Percentiles rank a stretch among this genome's conserved stretches.
Evolutionary conservation across 2,329 filamentous ascomycete genomes (phyloP).

Genomic region (Cladosporium oxysporum): DNA sequence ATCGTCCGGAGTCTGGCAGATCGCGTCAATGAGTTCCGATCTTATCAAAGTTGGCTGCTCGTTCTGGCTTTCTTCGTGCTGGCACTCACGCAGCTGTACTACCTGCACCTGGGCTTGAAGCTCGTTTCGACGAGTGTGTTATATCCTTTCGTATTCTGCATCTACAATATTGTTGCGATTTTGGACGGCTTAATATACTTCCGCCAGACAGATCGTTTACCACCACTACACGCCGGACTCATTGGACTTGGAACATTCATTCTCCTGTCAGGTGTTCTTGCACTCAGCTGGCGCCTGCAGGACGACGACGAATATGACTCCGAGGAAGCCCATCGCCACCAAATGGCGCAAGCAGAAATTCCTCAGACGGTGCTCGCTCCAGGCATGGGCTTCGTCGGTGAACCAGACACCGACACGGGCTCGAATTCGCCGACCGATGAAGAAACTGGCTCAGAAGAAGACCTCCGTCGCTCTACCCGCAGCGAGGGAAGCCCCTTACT

Average conservation of each 20-base stretch:
- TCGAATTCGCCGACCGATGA: conserved; percentile 29
- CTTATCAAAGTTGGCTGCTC: conserved; percentile 94
- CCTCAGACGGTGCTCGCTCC: conserved; percentile 73
- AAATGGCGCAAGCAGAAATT: conserved; percentile 38
- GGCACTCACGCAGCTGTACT: conserved; percentile 90
- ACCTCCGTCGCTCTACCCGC: conserved; percentile 20
- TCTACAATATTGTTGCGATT: conserved; percentile 99
- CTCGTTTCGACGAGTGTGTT: conserved; percentile 93
- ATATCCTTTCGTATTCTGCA: conserved; percentile 96
- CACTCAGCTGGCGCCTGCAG: conserved; percentile 89
- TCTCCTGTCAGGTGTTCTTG: conserved; percentile 82
- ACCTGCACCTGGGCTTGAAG: conserved; percentile 89
- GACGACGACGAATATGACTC: conserved; percentile 63
- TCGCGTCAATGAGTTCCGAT: conserved; percentile 86
- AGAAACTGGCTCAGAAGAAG: conserved; percentile 29
- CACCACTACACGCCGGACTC: conserved; percentile 71
- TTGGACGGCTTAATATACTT: conserved; percentile 97
- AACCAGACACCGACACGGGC: conserved; percentile 33
- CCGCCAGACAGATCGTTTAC: conserved; percentile 78
- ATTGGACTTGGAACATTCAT: conserved; percentile 87
- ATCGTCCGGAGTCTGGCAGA: conserved; percentile 84
- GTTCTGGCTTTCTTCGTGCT: conserved; percentile 77
- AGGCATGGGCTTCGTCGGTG: conserved; percentile 64
- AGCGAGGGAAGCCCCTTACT: conserved; percentile 29
- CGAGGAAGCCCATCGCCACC: conserved; percentile 52